Base-by-base conservation (phyloP, 345 rosid genomes). In the Eucalyptus tenuipes region DNA sequence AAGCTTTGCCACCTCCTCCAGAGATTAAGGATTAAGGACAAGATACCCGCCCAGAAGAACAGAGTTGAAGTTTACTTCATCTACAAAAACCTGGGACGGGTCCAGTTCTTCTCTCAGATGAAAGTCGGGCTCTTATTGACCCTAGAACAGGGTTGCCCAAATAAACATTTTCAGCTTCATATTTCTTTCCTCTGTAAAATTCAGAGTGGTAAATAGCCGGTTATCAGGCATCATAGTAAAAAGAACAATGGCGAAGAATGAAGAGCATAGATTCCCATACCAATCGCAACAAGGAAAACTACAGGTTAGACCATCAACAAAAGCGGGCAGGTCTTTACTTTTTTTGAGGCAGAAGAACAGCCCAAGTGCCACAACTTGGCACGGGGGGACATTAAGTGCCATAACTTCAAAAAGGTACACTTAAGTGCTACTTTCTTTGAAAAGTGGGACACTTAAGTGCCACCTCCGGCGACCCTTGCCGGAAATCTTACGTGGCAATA, bases 61-160 rank as follows among this genome's bases (percentile, higher is more conserved):
- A 90, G 88, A 90, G 98, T 97, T 50, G 98, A 95, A 88, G 96
- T 97, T 90, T 96, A 97, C 90, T 96, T 97, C 91, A 96, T 97
- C 88, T 96, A 98, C 89, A 97, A 31, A 92, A 93, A 93, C 95
- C 97, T 47, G 99, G 99, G 24, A 92, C 91, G 91, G 99, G 99
- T 75, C 98, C 99, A 5, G 93, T 93, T 88, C 57, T 96, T 93
- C 95, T 97, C 85, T 86, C 93, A 8, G 94, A 96, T 85, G 95
- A 94, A 87, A 92, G 91, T 45, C 93, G 90, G 80, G 95, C 97
- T 33, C 99, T 97, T 92, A 95, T 97, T 44, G 82, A 92, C 91
- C 94, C 95, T 2, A 87, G 89, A 91, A 94, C 96, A 4, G 99
- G 99, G 84, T 91, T 96, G 86, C 99, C 98, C 86, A 96, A 96